These are phyloP conservation scores for Leccinum broughii DNA, from an alignment of 768 basidiomycete genomes.

Conservation along the genomic window DNA sequence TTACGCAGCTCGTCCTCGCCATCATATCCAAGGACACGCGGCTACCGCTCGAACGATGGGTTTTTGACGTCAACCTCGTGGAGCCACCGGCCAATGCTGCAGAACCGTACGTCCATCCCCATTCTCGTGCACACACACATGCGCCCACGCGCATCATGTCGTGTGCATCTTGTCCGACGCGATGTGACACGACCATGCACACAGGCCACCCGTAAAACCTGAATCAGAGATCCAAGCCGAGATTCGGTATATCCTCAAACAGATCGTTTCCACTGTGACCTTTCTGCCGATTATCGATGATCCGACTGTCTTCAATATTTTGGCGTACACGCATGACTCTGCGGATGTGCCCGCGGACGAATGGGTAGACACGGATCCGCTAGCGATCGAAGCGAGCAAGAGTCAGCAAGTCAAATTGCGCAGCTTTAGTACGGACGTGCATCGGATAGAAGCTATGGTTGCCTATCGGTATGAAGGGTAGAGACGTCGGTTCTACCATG, in stretches of 20 bases:
- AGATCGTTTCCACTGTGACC: constrained; percentile 95
- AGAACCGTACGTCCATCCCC: constrained; percentile 46
- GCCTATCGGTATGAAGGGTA: constrained; percentile 92
- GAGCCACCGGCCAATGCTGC: constrained; percentile 54
- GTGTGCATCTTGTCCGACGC: constrained; percentile 60
- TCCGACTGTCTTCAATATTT: constrained; percentile 94
- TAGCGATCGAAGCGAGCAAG: constrained; percentile 90
- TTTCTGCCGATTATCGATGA: constrained; percentile 96
- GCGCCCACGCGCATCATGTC: neutral
- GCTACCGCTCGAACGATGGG: constrained; percentile 94
- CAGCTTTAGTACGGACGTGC: constrained; percentile 97
- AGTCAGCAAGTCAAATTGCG: constrained; percentile 93
- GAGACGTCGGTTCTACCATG: constrained; percentile 3
- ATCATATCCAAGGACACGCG: constrained; percentile 95
- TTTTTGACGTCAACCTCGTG: constrained; percentile 91
- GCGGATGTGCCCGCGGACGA: constrained; percentile 90
- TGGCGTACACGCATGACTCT: constrained; percentile 92
- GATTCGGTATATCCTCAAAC: constrained; percentile 96
- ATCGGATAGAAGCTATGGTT: constrained; percentile 96
- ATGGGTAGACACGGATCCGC: constrained; percentile 94
- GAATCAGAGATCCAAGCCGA: constrained; percentile 94
- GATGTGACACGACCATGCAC: constrained; percentile 43
- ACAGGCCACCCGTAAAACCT: constrained; percentile 61
- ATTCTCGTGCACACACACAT: neutral
- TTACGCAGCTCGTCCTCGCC: constrained; percentile 92